Percentiles rank a stretch among this genome's conserved stretches.
These are phyloP conservation scores for Xerocomellus chrysenteron DNA, from an alignment of 768 basidiomycete genomes.

Conservation along the genomic window DNA sequence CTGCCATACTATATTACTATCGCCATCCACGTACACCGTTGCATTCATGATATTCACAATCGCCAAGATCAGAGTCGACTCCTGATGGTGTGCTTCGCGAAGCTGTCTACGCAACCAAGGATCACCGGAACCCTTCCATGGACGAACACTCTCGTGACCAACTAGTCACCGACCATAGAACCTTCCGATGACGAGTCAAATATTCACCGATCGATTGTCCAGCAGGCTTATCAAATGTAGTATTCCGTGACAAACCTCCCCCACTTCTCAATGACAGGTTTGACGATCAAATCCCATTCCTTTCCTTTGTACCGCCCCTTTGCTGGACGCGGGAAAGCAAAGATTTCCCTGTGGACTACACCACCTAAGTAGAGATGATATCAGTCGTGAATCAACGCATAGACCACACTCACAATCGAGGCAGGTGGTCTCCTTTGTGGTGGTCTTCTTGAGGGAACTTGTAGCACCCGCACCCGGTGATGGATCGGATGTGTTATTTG, in stretches of 20 bases:
- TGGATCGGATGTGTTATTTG: slow-evolving; percentile 33
- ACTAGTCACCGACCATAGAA: neutral
- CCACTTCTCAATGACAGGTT: slow-evolving; percentile 78
- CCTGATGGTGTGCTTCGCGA: neutral
- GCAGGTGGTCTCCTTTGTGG: slow-evolving; percentile 32
- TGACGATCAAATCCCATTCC: slow-evolving; percentile 76
- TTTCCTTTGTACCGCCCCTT: slow-evolving; percentile 54
- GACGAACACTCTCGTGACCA: neutral
- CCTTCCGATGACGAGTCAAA: neutral
- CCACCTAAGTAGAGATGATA: slow-evolving; percentile 41
- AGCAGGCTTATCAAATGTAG: slow-evolving; percentile 22
- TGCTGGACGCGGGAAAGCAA: slow-evolving; percentile 60
- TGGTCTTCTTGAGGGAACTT: slow-evolving; percentile 14
- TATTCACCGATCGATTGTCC: neutral
- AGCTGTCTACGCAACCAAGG: neutral
- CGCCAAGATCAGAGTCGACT: neutral
- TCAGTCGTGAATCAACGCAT: slow-evolving; percentile 2
- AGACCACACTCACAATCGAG: slow-evolving; percentile 43
- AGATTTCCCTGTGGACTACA: slow-evolving; percentile 72
- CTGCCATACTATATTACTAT: neutral
- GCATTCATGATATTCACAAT: neutral
- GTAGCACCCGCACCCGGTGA: slow-evolving; percentile 3
- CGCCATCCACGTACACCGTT: neutral
- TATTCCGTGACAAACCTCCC: slow-evolving; percentile 53
- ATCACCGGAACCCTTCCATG: neutral